A percentile compares a stretch with the other conserved stretches of the same genome.
Evolutionary conservation across 2,329 filamentous ascomycete species (phyloP).

Genomic region (Alternaria sp.): DNA sequence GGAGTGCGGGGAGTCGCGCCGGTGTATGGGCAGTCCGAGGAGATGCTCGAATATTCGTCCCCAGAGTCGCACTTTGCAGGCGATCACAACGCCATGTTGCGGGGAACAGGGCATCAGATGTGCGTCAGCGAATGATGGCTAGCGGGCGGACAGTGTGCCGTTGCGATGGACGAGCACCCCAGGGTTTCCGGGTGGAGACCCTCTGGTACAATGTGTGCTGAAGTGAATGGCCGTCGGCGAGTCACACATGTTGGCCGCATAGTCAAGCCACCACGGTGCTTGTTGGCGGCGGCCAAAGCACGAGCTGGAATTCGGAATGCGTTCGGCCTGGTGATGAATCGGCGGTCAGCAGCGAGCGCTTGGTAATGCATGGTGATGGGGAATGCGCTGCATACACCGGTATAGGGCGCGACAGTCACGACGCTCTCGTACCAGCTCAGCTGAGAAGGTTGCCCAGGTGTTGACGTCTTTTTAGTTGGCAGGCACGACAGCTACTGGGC

Average conservation of each 20-base stretch:
- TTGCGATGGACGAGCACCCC: constrained; percentile 20
- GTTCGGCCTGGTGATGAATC: background rate
- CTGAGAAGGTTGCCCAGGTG: background rate
- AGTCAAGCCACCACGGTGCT: constrained; percentile 13
- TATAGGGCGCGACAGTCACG: background rate
- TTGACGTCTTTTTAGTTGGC: constrained; percentile 15
- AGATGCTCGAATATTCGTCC: constrained; percentile 34
- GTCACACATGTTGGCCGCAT: constrained; percentile 12
- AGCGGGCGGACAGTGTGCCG: constrained; percentile 19
- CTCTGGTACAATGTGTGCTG: constrained; percentile 20
- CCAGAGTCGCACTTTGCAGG: constrained; percentile 19
- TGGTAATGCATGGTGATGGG: background rate
- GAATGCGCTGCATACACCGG: constrained; percentile 1
- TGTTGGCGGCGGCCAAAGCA: constrained; percentile 4
- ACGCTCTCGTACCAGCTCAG: background rate
- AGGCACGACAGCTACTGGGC: constrained; percentile 17
- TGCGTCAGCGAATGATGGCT: constrained; percentile 22
- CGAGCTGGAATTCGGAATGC: background rate
- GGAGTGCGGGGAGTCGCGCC: constrained; percentile 10
- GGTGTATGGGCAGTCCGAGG: constrained; percentile 32
- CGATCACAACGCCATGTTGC: constrained; percentile 32
- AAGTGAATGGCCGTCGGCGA: constrained; percentile 27
- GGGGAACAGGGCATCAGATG: constrained; percentile 28
- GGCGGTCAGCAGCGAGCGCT: constrained; percentile 11
- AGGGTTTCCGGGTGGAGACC: constrained; percentile 27